Evolutionary conservation across 176 grass and related monocot species (phyloP), one percentile per base, ranked within the genome.

Genomic region (Panicum miliaceum): DNA sequence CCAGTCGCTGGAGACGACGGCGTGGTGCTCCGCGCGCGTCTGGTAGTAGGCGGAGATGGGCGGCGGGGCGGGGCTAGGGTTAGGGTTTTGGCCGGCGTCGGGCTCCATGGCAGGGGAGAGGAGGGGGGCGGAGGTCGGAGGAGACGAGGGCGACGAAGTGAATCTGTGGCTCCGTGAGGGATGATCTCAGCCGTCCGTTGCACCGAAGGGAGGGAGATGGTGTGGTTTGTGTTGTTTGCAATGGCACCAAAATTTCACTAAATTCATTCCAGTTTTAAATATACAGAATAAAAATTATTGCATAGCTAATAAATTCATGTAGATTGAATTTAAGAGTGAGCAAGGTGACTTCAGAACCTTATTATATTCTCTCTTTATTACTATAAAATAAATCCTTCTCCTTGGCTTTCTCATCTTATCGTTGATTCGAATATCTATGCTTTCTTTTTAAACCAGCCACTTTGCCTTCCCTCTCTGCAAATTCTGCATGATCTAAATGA

Each of bases 1-100:
- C 93, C 96, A 98, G 68, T 95, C 93, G 76, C 89, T 89, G 48
- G 87, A 90, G 40, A 98, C 87, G 45, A 92, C 88, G 50, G 93
- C 96, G 58, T 95, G 93, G 85, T 98, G 96, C 80, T 95, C 91
- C 10, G 93, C 91, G 3, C 96, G 93, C 37, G 96, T 93, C 89
- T 93, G 93, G 91, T 96, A 96, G 91, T 98, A 98, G 64, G 96
- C 93, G 84, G 96, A 98, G 87, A 98, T 88, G 56, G 77, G 86
- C 29, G 68, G 64, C 25, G 64, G 47, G 2, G 67, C 82, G 18
- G 87, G 71, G 72, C 71, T 91, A 75, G 83, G 73, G 82, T 81
- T 89, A 75, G 89, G 84, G 85, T 92, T 93, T 88, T 85, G 48
- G 64, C 87, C 46, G 59, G 71, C 76, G 67, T 60, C 45, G 53